phyloP scores from a whole-genome alignment of 2,329 filamentous ascomycete species.

The Cercospora sojina region DNA sequence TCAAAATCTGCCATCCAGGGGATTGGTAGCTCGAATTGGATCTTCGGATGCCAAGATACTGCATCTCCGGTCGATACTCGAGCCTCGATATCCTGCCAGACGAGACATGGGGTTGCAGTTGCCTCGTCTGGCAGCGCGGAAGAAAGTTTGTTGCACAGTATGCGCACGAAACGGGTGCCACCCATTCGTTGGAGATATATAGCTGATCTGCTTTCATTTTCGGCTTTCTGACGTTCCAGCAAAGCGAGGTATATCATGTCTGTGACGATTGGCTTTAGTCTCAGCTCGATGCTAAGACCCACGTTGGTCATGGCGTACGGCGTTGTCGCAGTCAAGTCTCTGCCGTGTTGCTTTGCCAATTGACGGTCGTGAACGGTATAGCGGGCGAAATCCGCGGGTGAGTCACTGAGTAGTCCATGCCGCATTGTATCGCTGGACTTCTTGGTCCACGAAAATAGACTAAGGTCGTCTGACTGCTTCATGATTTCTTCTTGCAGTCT shows the following conservation, averaged over 20 bases:
- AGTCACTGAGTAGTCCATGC: neutral
- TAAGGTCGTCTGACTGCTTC: constrained; percentile 8
- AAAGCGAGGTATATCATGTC: neutral
- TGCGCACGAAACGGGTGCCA: neutral
- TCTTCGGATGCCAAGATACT: neutral
- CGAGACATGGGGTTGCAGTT: neutral
- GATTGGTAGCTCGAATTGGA: neutral
- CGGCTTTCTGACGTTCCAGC: neutral
- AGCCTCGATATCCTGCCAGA: neutral
- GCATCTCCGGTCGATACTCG: neutral
- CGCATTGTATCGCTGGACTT: neutral
- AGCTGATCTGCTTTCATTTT: neutral
- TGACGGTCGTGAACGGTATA: neutral
- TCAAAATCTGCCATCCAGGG: neutral
- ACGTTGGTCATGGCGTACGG: neutral
- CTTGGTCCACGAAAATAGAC: constrained; percentile 4
- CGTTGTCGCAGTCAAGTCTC: neutral
- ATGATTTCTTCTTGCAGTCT: constrained; percentile 20
- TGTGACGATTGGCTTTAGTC: neutral
- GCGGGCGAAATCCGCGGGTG: neutral
- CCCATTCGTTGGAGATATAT: neutral
- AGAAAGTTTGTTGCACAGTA: neutral
- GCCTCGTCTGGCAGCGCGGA: neutral
- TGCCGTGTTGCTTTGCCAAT: neutral
- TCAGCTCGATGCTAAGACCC: neutral